phyloP scores from a whole-genome alignment of 2,329 filamentous ascomycete species.

The Conoideocrella luteorostrata region DNA sequence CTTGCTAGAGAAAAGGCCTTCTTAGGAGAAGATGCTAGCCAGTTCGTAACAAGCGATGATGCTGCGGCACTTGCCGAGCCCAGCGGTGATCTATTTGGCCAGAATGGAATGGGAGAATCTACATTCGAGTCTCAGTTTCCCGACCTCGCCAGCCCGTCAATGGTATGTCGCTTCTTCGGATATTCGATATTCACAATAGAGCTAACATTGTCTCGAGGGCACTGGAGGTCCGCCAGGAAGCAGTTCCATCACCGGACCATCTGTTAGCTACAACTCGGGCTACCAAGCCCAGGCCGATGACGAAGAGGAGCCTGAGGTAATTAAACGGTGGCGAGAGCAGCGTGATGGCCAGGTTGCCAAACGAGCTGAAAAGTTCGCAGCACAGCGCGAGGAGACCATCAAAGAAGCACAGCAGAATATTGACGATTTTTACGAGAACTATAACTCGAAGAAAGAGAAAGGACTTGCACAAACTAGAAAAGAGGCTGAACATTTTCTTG shows the following conservation, averaged over 20 bases:
- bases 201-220: slow-evolving; percentile 19
- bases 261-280: slow-evolving; percentile 56
- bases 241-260: slow-evolving; percentile 63
- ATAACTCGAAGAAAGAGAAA: slow-evolving; percentile 98
- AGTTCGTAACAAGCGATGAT: slow-evolving; percentile 77
- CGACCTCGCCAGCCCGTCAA: slow-evolving; percentile 50
- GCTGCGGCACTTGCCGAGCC: slow-evolving; percentile 57
- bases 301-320: slow-evolving; percentile 82
- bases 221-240: slow-evolving; percentile 21
- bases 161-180: slow-evolving; percentile 20
- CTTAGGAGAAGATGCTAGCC: slow-evolving; percentile 86
- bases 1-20: slow-evolving; percentile 83
- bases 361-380: slow-evolving; percentile 74
- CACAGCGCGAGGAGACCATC: slow-evolving; percentile 78
- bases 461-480: slow-evolving; percentile 77
- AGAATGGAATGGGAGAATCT: slow-evolving; percentile 46
- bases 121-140: slow-evolving; percentile 87
- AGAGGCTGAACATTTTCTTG: slow-evolving; percentile 90
- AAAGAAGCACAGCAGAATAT: slow-evolving; percentile 89
- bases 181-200: too few relatives aligned
- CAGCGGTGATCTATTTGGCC: slow-evolving; percentile 66
- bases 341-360: slow-evolving; percentile 77
- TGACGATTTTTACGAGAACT: slow-evolving; percentile 99
- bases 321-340: slow-evolving; percentile 87
- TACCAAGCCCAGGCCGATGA: slow-evolving; percentile 52